Evolutionary conservation across 176 grass and related monocot genomes (phyloP).

Genomic region (Oryza glaberrima): DNA sequence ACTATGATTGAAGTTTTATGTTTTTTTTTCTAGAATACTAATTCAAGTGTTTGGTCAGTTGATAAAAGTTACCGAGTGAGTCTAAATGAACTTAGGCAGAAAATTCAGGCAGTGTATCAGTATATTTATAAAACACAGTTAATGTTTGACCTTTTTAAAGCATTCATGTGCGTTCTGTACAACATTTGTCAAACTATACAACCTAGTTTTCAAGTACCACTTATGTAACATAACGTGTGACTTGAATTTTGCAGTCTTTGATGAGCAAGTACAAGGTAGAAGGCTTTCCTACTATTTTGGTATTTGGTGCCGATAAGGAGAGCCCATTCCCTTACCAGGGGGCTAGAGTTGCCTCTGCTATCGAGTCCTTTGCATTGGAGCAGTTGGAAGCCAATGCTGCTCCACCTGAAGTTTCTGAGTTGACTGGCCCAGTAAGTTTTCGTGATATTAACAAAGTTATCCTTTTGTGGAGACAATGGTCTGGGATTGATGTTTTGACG

Average conservation of each 20-base stretch:
- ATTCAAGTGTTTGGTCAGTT: neutral
- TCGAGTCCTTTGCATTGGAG: conserved; percentile 82
- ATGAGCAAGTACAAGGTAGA: conserved; percentile 98
- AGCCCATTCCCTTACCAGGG: conserved; percentile 80
- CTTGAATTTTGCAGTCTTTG: conserved; percentile 73
- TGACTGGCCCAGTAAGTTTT: conserved; percentile 66
- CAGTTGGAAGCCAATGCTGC: conserved; percentile 88
- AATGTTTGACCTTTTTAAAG: neutral
- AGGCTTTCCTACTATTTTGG: conserved; percentile 98
- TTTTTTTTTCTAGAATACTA: neutral
- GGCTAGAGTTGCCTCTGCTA: conserved; percentile 73
- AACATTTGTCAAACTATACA: neutral
- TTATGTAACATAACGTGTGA: conserved; percentile 1
- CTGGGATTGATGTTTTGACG: conserved; percentile 34
- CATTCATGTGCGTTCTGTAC: neutral
- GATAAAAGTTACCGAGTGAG: neutral
- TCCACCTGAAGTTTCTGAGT: conserved; percentile 85
- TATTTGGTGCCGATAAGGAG: conserved; percentile 92
- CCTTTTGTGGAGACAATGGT: neutral
- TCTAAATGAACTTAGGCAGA: conserved; percentile 20
- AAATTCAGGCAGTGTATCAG: neutral
- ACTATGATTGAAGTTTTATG: neutral
- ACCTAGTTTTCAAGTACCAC: neutral
- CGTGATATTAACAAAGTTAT: conserved; percentile 18
- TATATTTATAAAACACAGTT: neutral